phyloP scores from a whole-genome alignment of 768 basidiomycete species.

The Serendipita sp. region DNA sequence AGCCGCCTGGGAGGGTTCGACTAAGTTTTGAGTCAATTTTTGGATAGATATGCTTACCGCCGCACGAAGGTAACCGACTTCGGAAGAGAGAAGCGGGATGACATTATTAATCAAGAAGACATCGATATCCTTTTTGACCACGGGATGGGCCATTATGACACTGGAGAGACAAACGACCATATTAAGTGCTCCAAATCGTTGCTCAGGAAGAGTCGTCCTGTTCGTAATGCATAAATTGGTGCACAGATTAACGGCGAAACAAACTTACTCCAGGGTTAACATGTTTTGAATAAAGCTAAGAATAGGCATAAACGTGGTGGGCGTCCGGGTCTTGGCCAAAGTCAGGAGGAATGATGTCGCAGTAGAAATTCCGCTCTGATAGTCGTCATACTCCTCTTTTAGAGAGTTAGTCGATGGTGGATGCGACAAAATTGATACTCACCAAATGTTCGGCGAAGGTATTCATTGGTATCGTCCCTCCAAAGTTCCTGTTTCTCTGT shows the following conservation, averaged over 20 bases:
- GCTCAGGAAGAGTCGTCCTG: conserved; percentile 37
- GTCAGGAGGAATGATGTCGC: conserved; percentile 69
- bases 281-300: conserved; percentile 61
- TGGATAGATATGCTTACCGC: conserved; percentile 35
- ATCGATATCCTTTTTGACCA: conserved; percentile 62
- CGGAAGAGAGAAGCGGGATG: conserved; percentile 48
- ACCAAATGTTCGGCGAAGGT: conserved; percentile 63
- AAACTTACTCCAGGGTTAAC: conserved; percentile 30
- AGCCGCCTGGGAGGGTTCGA: conserved; percentile 33
- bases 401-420: not conserved
- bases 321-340: conserved; percentile 63
- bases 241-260: not conserved
- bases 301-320: conserved; percentile 65
- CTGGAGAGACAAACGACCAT: conserved; percentile 62
- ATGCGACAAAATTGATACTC: conserved; percentile 11
- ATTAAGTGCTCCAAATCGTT: conserved; percentile 73
- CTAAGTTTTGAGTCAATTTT: not conserved
- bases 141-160: conserved; percentile 72
- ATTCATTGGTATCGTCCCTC: conserved; percentile 72
- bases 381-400: conserved; percentile 67
- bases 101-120: conserved; percentile 60
- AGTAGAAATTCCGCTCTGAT: conserved; percentile 57
- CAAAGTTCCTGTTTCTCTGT: conserved; percentile 49
- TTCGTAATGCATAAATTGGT: not conserved
- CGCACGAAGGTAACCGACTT: conserved; percentile 58